Evolutionary conservation across 2,329 filamentous ascomycete genomes (phyloP), one percentile per base, ranked within the genome.

Genomic region (Fusarium anthophilum): DNA sequence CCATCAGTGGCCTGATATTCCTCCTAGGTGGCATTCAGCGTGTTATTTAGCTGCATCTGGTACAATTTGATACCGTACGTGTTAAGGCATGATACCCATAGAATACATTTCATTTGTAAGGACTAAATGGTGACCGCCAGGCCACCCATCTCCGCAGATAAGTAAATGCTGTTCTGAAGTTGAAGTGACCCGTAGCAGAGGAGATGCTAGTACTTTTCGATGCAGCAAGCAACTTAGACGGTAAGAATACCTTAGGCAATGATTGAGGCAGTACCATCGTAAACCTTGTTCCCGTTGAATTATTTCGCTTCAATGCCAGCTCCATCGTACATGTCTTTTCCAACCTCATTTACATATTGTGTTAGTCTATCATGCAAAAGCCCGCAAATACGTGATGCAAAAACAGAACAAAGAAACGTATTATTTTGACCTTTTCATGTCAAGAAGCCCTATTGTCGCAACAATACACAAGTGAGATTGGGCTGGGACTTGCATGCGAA

Each of bases 11-110:
- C 67, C 65, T n/a, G 47, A 35, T 43, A 61, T 53, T 32, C 39
- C 41, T 59, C 54, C 32, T 48, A 48, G 56, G 51, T 54, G 68
- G 68, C 72, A 72, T 75, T 70, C 24, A 72, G 72, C 72, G 68
- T 69, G 55, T 65, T 64, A 54, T 74, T 74, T 72, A 69, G 47
- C 43, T 60, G 45, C 59, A 64, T 72, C 41, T 61, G 51, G 68
- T 72, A 62, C 51, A 74, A 39, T 69, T 43, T 66, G 44, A 57
- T 72, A 60, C 51, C 37, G 32, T 55, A 72, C 38, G 66, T 73
- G 54, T 70, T 51, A 58, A 68, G 69, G 58, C 48, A 74, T 70
- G 73, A 76, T 76, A 75, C 73, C 73, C 73, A 74, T 75, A 75
- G 73, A 76, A 74, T 69, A 72, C 26, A 58, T 47, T 53, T 37